Base-by-base conservation (phyloP, 2,329 filamentous ascomycete genomes). In the Cytospora paraplurivora region DNA sequence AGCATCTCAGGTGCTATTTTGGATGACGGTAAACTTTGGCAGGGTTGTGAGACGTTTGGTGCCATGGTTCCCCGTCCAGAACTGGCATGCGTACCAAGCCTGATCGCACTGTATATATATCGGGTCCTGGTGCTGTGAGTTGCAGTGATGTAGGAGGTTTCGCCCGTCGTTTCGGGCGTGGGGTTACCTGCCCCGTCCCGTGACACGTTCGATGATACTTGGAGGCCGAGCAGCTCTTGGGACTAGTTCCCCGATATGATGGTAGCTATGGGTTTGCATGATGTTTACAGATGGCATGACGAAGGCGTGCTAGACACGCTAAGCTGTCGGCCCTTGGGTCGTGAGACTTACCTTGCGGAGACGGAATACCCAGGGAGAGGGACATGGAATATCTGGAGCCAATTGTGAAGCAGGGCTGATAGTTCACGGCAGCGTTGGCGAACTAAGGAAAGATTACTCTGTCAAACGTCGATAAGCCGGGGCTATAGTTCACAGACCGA, bases 1-100 rank as follows among this genome's bases (percentile, higher is more conserved):
- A 55, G 55, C 56, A 62, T 55, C 62, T 65, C 62, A 55, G 62
- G 33, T 62, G 38, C 59, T 65, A 65, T 62, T 65, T 62, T 62
- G 38, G 55, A 65, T 50, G 53, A 44, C 34, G 51, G 56, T 59
- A 59, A 56, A 41, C 55, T 44, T 55, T 21, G 51, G 56, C 63
- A 59, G 52, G 49, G 59, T 44, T 61, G 59, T 51, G 44, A 52
- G 41, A 21, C 51, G 37, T 27, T 27, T 27, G 27, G 27, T 61
- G 58, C 17, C 27, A n/a, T 12, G 38, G 38, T 34, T 50, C 55
- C 50, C 57, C 13, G 53, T 50, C 21, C 49, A 7, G 59, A 38
- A 61, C 56, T 50, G 44, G 44, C 27, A 35, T 58, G 62, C 59
- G 62, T 62, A 58, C 54, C 49, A 27, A 27, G 27, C 27, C 27